phyloP scores from a whole-genome alignment of 257 asterid genomes.

The Fraxinus anomala region DNA sequence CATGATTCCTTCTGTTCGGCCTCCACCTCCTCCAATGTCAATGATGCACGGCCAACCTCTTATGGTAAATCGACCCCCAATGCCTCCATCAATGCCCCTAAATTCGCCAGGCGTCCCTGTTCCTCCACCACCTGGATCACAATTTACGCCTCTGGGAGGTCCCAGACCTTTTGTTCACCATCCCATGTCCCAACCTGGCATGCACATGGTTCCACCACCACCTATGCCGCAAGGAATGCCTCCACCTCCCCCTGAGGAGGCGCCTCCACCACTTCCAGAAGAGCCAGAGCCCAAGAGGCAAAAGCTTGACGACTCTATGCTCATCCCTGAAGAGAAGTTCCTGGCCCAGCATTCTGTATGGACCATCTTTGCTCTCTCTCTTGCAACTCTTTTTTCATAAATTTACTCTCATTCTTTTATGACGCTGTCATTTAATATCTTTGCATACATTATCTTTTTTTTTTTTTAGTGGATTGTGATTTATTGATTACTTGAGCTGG shows the following conservation, averaged over 20 bases:
- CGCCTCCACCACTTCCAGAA: slow-evolving; percentile 95
- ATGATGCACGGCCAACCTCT: slow-evolving; percentile 69
- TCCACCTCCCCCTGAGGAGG: slow-evolving; percentile 93
- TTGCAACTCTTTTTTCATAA: neutral
- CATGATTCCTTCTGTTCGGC: slow-evolving; percentile 62
- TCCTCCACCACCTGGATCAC: slow-evolving; percentile 89
- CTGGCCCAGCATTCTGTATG: slow-evolving; percentile 71
- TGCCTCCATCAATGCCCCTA: slow-evolving; percentile 57
- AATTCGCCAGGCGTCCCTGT: slow-evolving; percentile 46
- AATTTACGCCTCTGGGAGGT: slow-evolving; percentile 65
- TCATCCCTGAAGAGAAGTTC: slow-evolving; percentile 88
- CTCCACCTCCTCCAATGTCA: slow-evolving; percentile 70
- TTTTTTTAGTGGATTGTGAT: neutral
- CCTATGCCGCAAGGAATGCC: slow-evolving; percentile 83
- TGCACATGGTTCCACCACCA: slow-evolving; percentile 73
- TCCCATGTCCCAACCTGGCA: slow-evolving; percentile 71
- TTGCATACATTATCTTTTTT: neutral
- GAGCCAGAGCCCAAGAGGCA: slow-evolving; percentile 96
- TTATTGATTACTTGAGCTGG: slow-evolving; percentile 23
- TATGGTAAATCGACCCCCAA: slow-evolving; percentile 68
- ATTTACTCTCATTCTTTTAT: neutral
- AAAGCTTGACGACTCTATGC: slow-evolving; percentile 79
- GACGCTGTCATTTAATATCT: neutral
- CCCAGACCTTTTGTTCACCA: slow-evolving; percentile 53
- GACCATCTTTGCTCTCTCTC: slow-evolving; percentile 9